Base-by-base conservation (phyloP, 371 early-diverging fungal species). In the Chytridium lagenaria region DNA sequence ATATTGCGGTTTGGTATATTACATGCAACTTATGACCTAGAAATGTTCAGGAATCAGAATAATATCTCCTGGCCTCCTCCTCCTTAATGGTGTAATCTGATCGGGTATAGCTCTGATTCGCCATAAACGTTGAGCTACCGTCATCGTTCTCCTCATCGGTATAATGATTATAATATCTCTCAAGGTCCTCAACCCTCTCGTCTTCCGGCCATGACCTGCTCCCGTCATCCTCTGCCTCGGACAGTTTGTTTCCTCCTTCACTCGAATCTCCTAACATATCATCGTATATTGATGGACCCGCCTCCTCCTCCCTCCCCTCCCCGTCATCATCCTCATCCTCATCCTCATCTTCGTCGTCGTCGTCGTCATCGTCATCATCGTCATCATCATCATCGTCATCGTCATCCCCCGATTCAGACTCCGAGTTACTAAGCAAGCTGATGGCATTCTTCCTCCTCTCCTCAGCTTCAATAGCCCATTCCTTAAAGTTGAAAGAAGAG, bases 291-390 rank as follows among this genome's bases (percentile, higher is more conserved):
- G 55, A 10, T 55, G 26, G 55, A 55, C 19, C 30, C 55, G 10
- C 26, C 55, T 16, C 5, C 7, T 34, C 2, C 31, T 34, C 16
- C 19, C 33, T 69, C 83, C 74, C n/a, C n/a, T n/a, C n/a, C n/a
- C n/a, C n/a, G n/a, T n/a, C n/a, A n/a, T n/a, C n/a, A n/a, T 10
- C 19, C 33, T 69, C 83, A 74, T 95, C 95, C 15, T 95, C 78
- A 78, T 93, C 92, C 52, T 87, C 78, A 81, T 95, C 92, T 82
- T 91, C 72, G 1, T 28, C 72, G 0, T 63, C 49, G 50, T 67
- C 61, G 15, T 51, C 64, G 16, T 65, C 73, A 16, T 70, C 76
- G 38, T 50, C 78, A 23, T 72, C 70, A 31, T 66, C 74, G 31
- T 69, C 70, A 31, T 59, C 74, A 5, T 73, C 75, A 26, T 75